phyloP scores from a whole-genome alignment of 768 basidiomycete species.

The Suillus placidus region DNA sequence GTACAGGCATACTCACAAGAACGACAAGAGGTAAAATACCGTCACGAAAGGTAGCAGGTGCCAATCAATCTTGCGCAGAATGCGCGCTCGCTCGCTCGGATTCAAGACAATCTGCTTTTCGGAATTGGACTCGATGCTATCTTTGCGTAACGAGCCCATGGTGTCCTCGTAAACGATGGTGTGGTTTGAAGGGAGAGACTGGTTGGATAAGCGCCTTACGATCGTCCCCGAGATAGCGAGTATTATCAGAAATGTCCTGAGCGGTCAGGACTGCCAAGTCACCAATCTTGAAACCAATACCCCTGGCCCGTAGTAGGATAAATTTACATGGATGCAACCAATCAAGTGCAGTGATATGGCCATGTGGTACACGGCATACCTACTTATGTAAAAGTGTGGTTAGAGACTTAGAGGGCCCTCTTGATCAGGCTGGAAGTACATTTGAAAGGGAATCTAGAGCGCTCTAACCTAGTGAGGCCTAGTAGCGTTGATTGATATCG shows the following conservation, averaged over 20 bases:
- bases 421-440: no score
- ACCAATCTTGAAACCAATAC: neutral
- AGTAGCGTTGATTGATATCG: neutral
- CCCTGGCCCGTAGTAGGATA: neutral
- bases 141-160: neutral
- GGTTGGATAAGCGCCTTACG: neutral
- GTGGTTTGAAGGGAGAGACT: neutral
- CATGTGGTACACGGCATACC: neutral
- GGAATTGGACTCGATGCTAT: neutral
- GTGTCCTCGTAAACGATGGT: no score
- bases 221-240: neutral
- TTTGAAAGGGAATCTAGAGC: neutral
- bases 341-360: neutral
- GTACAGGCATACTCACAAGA: slow-evolving; percentile 39
- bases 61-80: slow-evolving; percentile 46
- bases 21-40: slow-evolving; percentile 47
- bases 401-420: no score
- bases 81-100: slow-evolving; percentile 26
- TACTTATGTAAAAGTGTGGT: neutral
- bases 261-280: neutral
- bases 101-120: slow-evolving; percentile 1
- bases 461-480: neutral
- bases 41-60: slow-evolving; percentile 49
- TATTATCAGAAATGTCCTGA: neutral
- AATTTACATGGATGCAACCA: neutral